phyloP scores from a whole-genome alignment of 2,329 filamentous ascomycete species.

The Xylaria sp. region DNA sequence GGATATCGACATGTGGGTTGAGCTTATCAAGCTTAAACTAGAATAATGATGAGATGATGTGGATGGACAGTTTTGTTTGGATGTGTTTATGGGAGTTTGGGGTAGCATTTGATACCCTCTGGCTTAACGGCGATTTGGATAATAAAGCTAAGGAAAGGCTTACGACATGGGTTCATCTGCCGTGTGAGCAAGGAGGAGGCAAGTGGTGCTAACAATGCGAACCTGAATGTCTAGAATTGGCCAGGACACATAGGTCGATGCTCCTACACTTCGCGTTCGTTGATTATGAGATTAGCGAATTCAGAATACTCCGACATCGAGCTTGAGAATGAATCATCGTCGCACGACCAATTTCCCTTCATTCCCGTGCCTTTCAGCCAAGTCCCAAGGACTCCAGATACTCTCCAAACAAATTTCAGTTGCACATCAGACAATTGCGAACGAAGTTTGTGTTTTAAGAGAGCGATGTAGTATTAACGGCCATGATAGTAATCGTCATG shows the following conservation, averaged over 20 bases:
- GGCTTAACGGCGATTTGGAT: conserved; percentile 10
- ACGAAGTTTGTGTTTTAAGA: conserved; percentile 23
- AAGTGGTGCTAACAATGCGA: neutral
- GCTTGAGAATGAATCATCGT: neutral
- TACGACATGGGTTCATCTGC: neutral
- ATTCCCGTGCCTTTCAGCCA: neutral
- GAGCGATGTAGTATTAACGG: conserved; percentile 35
- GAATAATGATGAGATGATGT: conserved; percentile 37
- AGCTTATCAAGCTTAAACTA: conserved; percentile 45
- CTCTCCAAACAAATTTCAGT: neutral
- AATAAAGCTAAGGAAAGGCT: neutral
- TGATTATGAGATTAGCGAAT: neutral
- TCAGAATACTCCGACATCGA: neutral
- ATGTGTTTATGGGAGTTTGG: conserved; percentile 16
- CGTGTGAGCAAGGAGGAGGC: neutral
- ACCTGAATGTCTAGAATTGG: neutral
- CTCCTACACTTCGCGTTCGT: neutral
- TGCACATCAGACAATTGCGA: conserved; percentile 18
- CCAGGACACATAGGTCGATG: neutral
- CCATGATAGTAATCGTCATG: conserved; percentile 40
- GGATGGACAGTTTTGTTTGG: neutral
- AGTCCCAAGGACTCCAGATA: neutral
- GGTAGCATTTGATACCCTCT: conserved; percentile 22
- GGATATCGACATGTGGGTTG: conserved; percentile 47
- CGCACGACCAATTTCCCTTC: neutral